A percentile compares a stretch with the other conserved stretches of the same genome.
phyloP scores from a whole-genome alignment of 2,329 filamentous ascomycete genomes.

The Rutstroemia sp. region DNA sequence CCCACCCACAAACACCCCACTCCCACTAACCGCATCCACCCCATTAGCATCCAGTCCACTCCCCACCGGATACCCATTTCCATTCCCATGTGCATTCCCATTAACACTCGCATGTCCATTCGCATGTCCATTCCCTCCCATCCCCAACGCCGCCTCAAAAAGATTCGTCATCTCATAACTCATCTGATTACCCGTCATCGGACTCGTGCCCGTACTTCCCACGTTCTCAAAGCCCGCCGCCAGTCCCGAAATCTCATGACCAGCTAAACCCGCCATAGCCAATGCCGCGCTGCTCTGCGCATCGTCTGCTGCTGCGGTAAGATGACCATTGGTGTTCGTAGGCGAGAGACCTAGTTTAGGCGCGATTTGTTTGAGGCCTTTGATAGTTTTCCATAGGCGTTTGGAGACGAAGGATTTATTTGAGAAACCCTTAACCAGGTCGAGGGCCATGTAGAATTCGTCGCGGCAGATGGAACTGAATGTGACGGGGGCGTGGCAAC shows the following conservation, averaged over 20 bases:
- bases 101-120: background rate
- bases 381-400: slow-evolving; percentile 61
- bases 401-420: slow-evolving; percentile 65
- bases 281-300: slow-evolving; percentile 44
- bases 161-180: slow-evolving; percentile 31
- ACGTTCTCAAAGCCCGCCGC: slow-evolving; percentile 10
- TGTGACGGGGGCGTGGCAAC: slow-evolving; percentile 64
- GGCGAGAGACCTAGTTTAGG: slow-evolving; percentile 50
- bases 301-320: slow-evolving; percentile 31
- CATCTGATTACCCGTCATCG: slow-evolving; percentile 30
- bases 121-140: slow-evolving; percentile 14
- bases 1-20: slow-evolving; percentile 27
- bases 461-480: slow-evolving; percentile 63
- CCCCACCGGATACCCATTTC: too few relatives aligned
- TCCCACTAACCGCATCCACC: slow-evolving; percentile 13
- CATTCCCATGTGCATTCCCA: too few relatives aligned
- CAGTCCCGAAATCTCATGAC: slow-evolving; percentile 27
- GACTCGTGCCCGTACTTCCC: slow-evolving; percentile 15
- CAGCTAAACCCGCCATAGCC: slow-evolving; percentile 48
- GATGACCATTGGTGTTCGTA: background rate
- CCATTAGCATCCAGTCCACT: too few relatives aligned
- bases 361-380: slow-evolving; percentile 62
- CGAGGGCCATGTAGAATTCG: slow-evolving; percentile 73
- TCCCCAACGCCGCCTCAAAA: slow-evolving; percentile 29
- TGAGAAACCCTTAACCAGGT: slow-evolving; percentile 65